Evolutionary conservation across 257 asterid species (phyloP), one percentile per base, ranked within the genome.

Genomic region (Echites panduratus): DNA sequence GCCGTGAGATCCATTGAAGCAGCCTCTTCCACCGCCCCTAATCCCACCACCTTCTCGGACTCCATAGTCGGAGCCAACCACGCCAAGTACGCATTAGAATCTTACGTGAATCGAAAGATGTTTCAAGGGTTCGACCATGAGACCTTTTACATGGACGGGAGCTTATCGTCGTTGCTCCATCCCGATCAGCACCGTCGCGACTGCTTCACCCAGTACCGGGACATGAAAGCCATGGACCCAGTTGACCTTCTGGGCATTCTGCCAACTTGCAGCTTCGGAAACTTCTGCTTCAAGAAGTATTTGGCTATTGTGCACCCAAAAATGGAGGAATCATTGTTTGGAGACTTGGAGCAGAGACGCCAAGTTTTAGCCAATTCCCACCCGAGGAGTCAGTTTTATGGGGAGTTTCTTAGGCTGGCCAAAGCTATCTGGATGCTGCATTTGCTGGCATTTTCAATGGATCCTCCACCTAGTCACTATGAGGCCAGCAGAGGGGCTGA

Each of bases 61-160:
- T 81, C 96, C 29, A 79, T 86, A 5, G 82, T 89, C n/a, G 90
- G 96, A 53, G 75, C 84, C 64, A 91, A 83, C 92, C 98, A 91
- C 67, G 96, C 97, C 1, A 94, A 91, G 77, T 88, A 88, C 48
- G 95, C 98, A 0, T 32, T 94, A 22, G 98, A 94, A 61, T 91
- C 99, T 52, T 94, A 94, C 49, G 84, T 94, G 69, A 88, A 85
- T 72, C 88, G 93, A 16, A 94, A 94, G 68, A 83, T 94, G 84
- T 94, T 89, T 86, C 99, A 86, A 73, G 97, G 98, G 11, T 94
- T 94, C 73, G 99, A 91, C 82, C 97, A 94, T 74, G 99, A 94
- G 82, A 91, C 97, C 0, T 94, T 94, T 75, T 91, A 94, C 84
- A 89, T 94, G 97, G 98, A 94, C 20, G 97, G 99, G 22, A 91